Evolutionary conservation across 2,329 filamentous ascomycete species (phyloP).

Genomic region (Lachnum nothofagi): DNA sequence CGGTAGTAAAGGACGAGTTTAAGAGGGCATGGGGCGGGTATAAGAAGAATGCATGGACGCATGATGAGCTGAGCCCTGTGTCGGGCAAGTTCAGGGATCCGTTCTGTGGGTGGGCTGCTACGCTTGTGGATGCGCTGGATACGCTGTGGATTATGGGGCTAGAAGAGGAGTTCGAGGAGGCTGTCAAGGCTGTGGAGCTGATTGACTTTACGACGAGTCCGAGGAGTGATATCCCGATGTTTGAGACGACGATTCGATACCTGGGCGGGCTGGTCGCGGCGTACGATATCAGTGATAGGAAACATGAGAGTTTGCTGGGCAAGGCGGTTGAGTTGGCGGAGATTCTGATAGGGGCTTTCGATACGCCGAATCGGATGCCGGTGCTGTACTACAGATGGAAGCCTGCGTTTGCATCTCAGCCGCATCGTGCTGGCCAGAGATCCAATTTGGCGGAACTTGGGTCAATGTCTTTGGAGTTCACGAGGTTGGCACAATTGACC

Average conservation of each 20-base stretch:
- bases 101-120: conserved; percentile 89
- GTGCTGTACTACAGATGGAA: conserved; percentile 75
- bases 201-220: conserved; percentile 79
- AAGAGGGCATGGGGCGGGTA: conserved; percentile 79
- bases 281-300: conserved; percentile 74
- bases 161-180: conserved; percentile 73
- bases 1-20: conserved; percentile 68
- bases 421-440: conserved; percentile 53
- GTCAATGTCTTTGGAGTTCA: conserved; percentile 82
- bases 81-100: conserved; percentile 65
- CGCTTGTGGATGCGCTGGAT: conserved; percentile 75
- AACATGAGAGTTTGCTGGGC: conserved; percentile 60
- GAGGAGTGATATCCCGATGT: conserved; percentile 72
- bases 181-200: conserved; percentile 59
- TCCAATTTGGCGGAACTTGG: conserved; percentile 55
- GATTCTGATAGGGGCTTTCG: conserved; percentile 67
- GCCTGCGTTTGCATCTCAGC: conserved; percentile 57
- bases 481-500: conserved; percentile 79
- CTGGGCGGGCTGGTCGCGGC: conserved; percentile 79
- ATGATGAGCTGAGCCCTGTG: conserved; percentile 79
- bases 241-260: conserved; percentile 89
- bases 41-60: conserved; percentile 70
- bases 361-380: conserved; percentile 92
- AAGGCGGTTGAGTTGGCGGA: conserved; percentile 71
- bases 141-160: conserved; percentile 84